Evolutionary conservation across 1,284 basidiomycete species (phyloP).

Genomic region (Microbotryum saponariae): DNA sequence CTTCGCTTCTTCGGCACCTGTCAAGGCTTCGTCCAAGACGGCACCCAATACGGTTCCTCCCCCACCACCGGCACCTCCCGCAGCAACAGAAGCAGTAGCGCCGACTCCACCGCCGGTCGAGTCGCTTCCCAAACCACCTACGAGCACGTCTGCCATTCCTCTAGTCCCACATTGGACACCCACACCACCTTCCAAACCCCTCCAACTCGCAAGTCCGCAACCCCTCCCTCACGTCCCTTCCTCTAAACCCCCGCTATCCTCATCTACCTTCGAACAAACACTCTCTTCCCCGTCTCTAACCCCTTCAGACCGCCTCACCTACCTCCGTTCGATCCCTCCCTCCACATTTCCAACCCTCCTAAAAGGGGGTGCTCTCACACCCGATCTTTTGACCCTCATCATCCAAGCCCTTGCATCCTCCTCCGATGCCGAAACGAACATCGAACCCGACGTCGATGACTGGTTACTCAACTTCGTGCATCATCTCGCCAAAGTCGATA

Average conservation of each 20-base stretch:
- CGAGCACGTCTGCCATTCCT: too few species aligned
- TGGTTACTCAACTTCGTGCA: slow-evolving; percentile 49
- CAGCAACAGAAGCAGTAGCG: background rate
- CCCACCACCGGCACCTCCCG: background rate
- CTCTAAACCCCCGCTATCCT: background rate
- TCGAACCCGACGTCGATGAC: slow-evolving; percentile 24
- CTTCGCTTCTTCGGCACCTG: background rate
- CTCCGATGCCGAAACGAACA: background rate
- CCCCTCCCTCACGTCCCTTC: background rate
- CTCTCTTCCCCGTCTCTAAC: slow-evolving; percentile 12
- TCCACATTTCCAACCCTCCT: slow-evolving; percentile 53
- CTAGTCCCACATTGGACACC: too few species aligned
- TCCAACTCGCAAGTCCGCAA: background rate
- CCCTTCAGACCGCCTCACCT: slow-evolving; percentile 1
- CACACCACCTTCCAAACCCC: background rate
- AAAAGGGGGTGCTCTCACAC: slow-evolving; percentile 55
- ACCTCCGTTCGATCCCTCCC: slow-evolving; percentile 50
- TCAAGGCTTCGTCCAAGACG: background rate
- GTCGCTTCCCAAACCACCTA: too few species aligned
- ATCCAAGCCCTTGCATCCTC: slow-evolving; percentile 46
- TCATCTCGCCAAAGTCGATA: slow-evolving; percentile 49
- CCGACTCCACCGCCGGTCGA: background rate
- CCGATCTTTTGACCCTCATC: slow-evolving; percentile 53
- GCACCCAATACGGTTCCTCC: background rate
- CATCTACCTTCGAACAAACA: slow-evolving; percentile 20